Conservation (phyloP, 2,329 filamentous ascomycete genomes). For the Talaromyces sp. region DNA sequence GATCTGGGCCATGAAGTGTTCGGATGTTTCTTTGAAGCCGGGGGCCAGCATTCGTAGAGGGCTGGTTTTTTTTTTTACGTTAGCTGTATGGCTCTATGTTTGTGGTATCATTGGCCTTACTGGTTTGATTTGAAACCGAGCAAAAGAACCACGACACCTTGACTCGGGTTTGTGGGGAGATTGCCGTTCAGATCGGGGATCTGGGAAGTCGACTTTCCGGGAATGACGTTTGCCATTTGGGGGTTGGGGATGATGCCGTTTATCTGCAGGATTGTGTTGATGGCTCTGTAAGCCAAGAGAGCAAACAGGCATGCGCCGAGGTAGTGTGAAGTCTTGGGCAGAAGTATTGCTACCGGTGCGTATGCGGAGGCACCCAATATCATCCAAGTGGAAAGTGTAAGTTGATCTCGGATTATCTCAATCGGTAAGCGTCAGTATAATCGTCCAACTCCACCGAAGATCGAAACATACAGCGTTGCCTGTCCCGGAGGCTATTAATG, state of each 20-base stretch:
- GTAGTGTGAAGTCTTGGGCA: slow-evolving; percentile 12
- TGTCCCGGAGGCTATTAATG: background rate
- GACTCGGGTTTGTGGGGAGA: background rate
- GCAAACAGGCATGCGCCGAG: background rate
- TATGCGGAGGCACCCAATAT: slow-evolving; percentile 19
- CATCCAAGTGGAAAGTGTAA: slow-evolving; percentile 21
- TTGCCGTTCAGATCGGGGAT: slow-evolving; percentile 18
- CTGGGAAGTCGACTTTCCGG: slow-evolving; percentile 14
- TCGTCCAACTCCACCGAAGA: too few species aligned
- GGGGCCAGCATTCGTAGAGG: slow-evolving; percentile 51
- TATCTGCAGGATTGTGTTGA: slow-evolving; percentile 9
- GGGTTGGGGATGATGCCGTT: slow-evolving; percentile 15
- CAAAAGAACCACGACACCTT: slow-evolving; percentile 15
- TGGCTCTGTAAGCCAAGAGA: background rate
- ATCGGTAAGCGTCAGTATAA: background rate
- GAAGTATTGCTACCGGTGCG: slow-evolving; percentile 2
- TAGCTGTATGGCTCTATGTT: background rate
- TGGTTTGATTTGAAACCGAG: slow-evolving; percentile 17
- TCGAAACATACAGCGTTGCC: background rate
- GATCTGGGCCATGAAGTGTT: slow-evolving; percentile 41
- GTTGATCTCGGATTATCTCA: slow-evolving; percentile 20
- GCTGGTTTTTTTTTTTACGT: background rate
- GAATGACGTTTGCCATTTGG: slow-evolving; percentile 10
- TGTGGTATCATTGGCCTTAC: background rate
- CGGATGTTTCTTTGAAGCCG: slow-evolving; percentile 39